A percentile compares a stretch with the other conserved stretches of the same genome.
These are phyloP conservation scores for Acer yangbiense DNA, from an alignment of 345 rosid genomes.

Conservation along the genomic window DNA sequence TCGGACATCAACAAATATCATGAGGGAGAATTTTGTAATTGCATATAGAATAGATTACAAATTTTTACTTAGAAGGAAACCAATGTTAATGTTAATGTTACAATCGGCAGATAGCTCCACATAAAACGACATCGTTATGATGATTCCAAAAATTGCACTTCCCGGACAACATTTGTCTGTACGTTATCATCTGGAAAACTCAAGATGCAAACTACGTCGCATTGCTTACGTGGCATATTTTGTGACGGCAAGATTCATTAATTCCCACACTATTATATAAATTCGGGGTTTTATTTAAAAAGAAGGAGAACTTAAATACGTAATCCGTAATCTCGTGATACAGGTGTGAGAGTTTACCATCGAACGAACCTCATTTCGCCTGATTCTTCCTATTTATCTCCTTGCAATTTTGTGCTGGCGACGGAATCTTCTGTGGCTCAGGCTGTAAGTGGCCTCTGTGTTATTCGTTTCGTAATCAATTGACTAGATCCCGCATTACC, in stretches of 20 bases:
- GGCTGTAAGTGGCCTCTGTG: neutral
- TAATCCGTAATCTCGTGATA: too few relatives aligned
- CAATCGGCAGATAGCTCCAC: neutral
- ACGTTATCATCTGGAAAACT: neutral
- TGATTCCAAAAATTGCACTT: neutral
- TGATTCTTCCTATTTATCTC: neutral
- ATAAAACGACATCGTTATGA: neutral
- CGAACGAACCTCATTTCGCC: too few relatives aligned
- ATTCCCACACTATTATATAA: too few relatives aligned
- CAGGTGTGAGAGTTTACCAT: too few relatives aligned
- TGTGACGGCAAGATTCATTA: neutral
- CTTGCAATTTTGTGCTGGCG: neutral
- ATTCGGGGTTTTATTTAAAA: too few relatives aligned
- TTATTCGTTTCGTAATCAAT: neutral
- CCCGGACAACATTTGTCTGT: too few relatives aligned
- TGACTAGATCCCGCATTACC: neutral
- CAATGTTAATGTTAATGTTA: neutral
- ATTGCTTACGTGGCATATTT: too few relatives aligned
- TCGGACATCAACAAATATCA: too few relatives aligned
- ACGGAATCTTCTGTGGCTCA: slow-evolving; percentile 15
- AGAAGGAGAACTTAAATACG: too few relatives aligned
- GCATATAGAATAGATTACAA: neutral
- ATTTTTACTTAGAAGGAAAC: neutral
- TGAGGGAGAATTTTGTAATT: neutral
- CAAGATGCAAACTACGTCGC: slow-evolving; percentile 1